Percentiles rank a stretch among this genome's conserved stretches.
These are phyloP conservation scores for Coffea eugenioides DNA, from an alignment of 257 asterid genomes.

Conservation along the genomic window DNA sequence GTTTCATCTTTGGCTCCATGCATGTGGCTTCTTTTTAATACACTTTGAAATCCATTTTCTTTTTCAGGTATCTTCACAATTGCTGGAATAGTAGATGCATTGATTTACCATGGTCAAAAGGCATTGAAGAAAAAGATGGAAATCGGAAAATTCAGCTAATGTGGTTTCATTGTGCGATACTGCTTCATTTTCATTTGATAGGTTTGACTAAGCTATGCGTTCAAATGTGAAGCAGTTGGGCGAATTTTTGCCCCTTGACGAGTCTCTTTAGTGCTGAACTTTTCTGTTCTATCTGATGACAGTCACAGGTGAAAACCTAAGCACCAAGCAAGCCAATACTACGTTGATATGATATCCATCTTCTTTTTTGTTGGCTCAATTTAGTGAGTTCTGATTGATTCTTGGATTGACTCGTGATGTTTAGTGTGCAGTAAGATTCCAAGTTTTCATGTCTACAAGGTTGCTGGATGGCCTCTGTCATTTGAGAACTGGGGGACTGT, in stretches of 20 bases:
- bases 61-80: slow-evolving; percentile 78
- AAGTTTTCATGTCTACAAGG: not conserved
- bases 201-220: not conserved
- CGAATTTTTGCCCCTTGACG: not conserved
- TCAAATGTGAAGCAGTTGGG: not conserved
- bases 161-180: not conserved
- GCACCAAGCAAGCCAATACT: not conserved
- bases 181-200: not conserved
- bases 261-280: not conserved
- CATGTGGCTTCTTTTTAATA: not conserved
- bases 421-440: not conserved
- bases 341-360: not conserved
- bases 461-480: not conserved
- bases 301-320: not conserved
- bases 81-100: slow-evolving; percentile 90
- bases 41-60: not conserved
- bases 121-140: slow-evolving; percentile 79
- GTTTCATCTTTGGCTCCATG: not conserved
- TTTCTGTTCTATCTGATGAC: not conserved
- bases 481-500: not conserved
- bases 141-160: slow-evolving; percentile 66
- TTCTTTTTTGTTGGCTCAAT: not conserved
- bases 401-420: not conserved
- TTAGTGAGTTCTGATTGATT: not conserved
- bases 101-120: slow-evolving; percentile 79